Evolutionary conservation across 2,329 filamentous ascomycete species (phyloP), one percentile per base, ranked within the genome.

Genomic region (Triangularia verruculosa): DNA sequence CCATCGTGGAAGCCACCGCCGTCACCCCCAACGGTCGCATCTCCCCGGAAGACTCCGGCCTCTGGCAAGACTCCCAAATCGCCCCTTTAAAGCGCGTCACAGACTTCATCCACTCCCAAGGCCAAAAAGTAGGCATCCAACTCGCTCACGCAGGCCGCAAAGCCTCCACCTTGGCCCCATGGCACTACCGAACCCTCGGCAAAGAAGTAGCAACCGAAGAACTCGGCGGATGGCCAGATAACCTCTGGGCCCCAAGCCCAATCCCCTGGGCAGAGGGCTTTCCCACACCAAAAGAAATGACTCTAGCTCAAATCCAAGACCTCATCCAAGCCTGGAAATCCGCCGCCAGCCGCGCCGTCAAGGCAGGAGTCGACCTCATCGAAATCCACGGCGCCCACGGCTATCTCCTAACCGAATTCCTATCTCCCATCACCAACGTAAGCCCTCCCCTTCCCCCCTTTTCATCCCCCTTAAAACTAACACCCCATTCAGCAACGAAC

Each of bases 41-140:
- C 79, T 90, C 90, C 0, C 92, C 92, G 1, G 82, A 93, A 74
- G 91, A 94, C 74, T 78, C 80, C 12, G 92, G 93, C 0, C 78
- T 97, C 7, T 97, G 93, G 93, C 82, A 89, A 66, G 93, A 97
- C 74, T 86, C 83, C 32, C 93, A 97, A 75, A 89, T 93, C 65
- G 88, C 83, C 67, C 87, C 88, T 0, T 78, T 96, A 63, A 84
- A 83, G 72, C 83, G 85, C 64, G 83, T 94, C 54, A 85, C 88
- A 34, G 90, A 96, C 66, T 96, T 93, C 67, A 86, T 89, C 2
- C 92, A 96, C 78, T 86, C 84, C 25, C 93, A 96, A 76, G 84
- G 83, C 72, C 88, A 92, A 72, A 86, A 90, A 67, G 86, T 91
- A 59, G 92, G 85, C 59, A 88, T 96, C 66, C 93, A 97, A 78